Conservation (phyloP, 2,329 filamentous ascomycete species). For the Aspergillus pseudonomiae region DNA sequence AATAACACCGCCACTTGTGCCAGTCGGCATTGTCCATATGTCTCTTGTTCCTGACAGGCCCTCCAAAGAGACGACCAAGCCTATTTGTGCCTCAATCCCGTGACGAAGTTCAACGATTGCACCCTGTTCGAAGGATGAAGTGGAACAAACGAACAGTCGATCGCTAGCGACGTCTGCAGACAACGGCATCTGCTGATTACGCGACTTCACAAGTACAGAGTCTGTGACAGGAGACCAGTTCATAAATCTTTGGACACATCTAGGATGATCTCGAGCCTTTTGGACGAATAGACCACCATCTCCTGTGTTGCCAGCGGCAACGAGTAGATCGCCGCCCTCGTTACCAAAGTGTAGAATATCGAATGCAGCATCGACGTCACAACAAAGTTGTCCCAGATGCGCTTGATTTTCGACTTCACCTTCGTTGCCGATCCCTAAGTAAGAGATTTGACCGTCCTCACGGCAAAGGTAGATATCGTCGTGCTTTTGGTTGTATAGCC, state of each 20-base stretch:
- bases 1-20: conserved; percentile 35
- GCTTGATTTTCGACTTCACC: conserved; percentile 58
- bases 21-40: conserved; percentile 48
- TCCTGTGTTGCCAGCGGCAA: conserved; percentile 77
- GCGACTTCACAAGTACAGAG: conserved; percentile 35
- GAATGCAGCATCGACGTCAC: conserved; percentile 80
- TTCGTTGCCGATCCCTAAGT: conserved; percentile 66
- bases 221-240: conserved; percentile 62
- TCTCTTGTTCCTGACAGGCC: conserved; percentile 44
- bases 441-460: conserved; percentile 81
- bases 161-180: conserved; percentile 47
- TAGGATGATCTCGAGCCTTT: conserved; percentile 57
- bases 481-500: conserved; percentile 62
- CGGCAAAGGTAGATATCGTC: conserved; percentile 85
- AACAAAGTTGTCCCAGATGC: conserved; percentile 67
- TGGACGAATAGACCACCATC: conserved; percentile 77
- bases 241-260: conserved; percentile 63
- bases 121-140: conserved; percentile 61
- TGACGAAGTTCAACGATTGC: conserved; percentile 69
- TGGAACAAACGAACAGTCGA: conserved; percentile 68
- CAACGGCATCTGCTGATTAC: conserved; percentile 18
- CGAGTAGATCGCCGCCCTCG: conserved; percentile 72
- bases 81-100: conserved; percentile 70
- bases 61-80: conserved; percentile 45
- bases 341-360: conserved; percentile 67